Percentiles rank a stretch among this genome's conserved stretches.
Conservation (phyloP, 169 alveolate species). For the Cryptosporidium muris region DNA sequence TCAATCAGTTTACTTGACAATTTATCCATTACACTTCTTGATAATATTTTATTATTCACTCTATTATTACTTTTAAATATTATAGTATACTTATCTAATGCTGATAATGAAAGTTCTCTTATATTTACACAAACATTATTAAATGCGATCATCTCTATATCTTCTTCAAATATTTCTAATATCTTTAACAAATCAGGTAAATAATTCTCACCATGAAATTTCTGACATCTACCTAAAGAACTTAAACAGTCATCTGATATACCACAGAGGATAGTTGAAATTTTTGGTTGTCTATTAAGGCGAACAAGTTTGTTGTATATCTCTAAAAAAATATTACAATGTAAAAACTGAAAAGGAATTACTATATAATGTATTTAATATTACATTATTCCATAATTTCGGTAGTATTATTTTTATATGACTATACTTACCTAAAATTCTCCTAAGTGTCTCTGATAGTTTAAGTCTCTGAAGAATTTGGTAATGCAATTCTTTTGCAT, state of each 20-base stretch:
- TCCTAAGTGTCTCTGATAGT: constrained; percentile 23
- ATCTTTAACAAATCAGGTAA: constrained; percentile 14
- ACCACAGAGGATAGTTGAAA: constrained; percentile 62
- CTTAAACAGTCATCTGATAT: constrained; percentile 39
- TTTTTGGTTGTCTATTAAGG: neutral
- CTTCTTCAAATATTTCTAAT: constrained; percentile 1
- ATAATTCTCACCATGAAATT: constrained; percentile 28
- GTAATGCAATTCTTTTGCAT: too few species aligned
- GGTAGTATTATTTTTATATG: neutral
- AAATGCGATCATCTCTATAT: neutral
- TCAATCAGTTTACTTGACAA: too few species aligned
- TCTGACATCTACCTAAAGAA: constrained; percentile 40
- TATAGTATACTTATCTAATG: too few species aligned
- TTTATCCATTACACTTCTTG: too few species aligned
- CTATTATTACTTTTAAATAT: too few species aligned
- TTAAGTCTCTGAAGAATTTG: constrained; percentile 18
- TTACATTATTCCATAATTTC: neutral
- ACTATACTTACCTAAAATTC: constrained; percentile 45
- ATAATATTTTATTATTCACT: too few species aligned
- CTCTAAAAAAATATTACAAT: neutral
- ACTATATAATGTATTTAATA: neutral
- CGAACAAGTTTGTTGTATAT: constrained; percentile 32
- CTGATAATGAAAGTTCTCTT: too few species aligned
- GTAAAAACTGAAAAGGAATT: neutral
- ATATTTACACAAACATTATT: too few species aligned